Conservation (phyloP, 139 green algal genomes). For the Closterium sp. region DNA sequence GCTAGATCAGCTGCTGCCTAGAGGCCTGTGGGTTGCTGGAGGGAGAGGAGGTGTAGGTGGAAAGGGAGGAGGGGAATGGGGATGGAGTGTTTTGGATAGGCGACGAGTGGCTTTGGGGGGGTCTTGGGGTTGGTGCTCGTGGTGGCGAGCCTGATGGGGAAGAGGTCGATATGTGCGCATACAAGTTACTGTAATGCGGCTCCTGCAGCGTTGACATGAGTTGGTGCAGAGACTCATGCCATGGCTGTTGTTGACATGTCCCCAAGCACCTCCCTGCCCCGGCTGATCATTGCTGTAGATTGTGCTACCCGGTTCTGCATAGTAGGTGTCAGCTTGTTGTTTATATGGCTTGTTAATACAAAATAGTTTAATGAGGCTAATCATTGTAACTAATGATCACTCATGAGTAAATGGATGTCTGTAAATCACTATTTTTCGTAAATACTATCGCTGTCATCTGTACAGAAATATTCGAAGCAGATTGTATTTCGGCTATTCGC, state of each 20-base stretch:
- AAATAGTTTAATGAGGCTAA: not conserved
- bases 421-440: too few relatives aligned
- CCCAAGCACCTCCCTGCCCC: not conserved
- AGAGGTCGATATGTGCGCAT: conserved; percentile 4
- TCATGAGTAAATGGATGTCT: too few relatives aligned
- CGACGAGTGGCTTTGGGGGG: not conserved
- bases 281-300: not conserved
- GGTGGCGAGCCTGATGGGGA: conserved; percentile 11
- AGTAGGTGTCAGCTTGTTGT: too few relatives aligned
- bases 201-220: conserved; percentile 31
- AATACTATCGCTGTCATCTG: not conserved
- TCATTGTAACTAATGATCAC: not conserved
- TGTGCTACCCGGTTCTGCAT: not conserved
- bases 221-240: not conserved
- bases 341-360: too few relatives aligned
- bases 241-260: too few relatives aligned
- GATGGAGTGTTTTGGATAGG: not conserved
- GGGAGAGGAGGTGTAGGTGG: not conserved
- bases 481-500: not conserved
- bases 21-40: not conserved
- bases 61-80: not conserved
- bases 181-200: conserved; percentile 30
- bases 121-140: conserved; percentile 11
- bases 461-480: not conserved
- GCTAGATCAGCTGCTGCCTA: conserved; percentile 1